Evolutionary conservation across 2,329 filamentous ascomycete species (phyloP).

Genomic region (Penicillium polonicum): DNA sequence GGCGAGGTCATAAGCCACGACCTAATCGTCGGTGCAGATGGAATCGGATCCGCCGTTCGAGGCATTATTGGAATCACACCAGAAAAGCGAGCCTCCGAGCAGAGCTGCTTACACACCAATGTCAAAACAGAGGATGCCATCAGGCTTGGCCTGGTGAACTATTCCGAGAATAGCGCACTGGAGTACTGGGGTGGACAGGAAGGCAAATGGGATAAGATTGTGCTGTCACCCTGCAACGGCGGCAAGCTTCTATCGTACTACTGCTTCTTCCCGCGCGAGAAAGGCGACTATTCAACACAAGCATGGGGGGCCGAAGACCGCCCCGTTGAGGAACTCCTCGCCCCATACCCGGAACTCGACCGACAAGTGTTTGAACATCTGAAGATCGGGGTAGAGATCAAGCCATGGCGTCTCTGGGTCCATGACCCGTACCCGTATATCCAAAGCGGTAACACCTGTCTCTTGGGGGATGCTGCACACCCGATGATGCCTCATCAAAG

Average conservation of each 20-base stretch:
- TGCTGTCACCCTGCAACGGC: constrained; percentile 66
- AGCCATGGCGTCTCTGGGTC: constrained; percentile 65
- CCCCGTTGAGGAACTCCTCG: constrained; percentile 59
- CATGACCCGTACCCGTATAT: constrained; percentile 63
- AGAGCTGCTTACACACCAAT: constrained; percentile 65
- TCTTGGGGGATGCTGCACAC: constrained; percentile 67
- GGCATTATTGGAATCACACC: constrained; percentile 62
- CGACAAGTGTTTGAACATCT: constrained; percentile 57
- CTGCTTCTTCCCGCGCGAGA: constrained; percentile 64
- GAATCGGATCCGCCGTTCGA: constrained; percentile 65
- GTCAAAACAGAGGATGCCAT: constrained; percentile 62
- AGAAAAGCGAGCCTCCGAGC: constrained; percentile 59
- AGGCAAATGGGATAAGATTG: constrained; percentile 68
- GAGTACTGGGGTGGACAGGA: constrained; percentile 67
- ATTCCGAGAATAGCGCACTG: constrained; percentile 59
- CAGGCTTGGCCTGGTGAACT: constrained; percentile 61
- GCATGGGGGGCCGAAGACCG: constrained; percentile 56
- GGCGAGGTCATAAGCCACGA: constrained; percentile 54
- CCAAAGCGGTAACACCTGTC: constrained; percentile 52
- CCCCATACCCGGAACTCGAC: constrained; percentile 61
- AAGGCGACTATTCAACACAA: constrained; percentile 61
- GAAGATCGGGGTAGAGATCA: constrained; percentile 60
- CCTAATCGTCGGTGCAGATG: constrained; percentile 63
- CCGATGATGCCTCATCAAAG: constrained; percentile 70
- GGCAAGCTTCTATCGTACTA: constrained; percentile 67